These are phyloP conservation scores for Linderina pennispora DNA, from an alignment of 192 early-diverging fungal species.

Conservation along the genomic window DNA sequence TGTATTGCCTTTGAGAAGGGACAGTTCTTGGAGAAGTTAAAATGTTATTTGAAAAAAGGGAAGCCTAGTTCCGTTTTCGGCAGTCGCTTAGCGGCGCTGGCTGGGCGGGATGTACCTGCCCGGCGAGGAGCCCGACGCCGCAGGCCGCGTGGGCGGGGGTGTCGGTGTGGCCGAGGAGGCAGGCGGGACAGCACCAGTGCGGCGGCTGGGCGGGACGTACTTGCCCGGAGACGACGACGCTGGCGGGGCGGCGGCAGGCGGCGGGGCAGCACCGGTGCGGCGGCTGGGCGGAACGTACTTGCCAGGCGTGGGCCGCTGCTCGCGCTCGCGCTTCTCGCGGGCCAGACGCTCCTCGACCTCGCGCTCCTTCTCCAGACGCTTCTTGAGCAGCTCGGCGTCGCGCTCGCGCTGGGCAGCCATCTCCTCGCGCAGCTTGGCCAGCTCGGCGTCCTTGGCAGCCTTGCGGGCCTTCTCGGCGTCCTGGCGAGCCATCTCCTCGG, in stretches of 20 bases:
- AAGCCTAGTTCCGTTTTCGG: too few relatives aligned
- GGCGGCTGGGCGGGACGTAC: slow-evolving; percentile 34
- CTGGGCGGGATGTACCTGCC: too few relatives aligned
- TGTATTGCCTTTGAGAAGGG: too few relatives aligned
- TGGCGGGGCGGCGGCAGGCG: not conserved
- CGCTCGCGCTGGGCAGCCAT: slow-evolving; percentile 38
- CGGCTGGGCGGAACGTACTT: slow-evolving; percentile 40
- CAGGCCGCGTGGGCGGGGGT: too few relatives aligned
- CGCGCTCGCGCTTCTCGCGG: slow-evolving; percentile 14
- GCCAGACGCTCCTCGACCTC: slow-evolving; percentile 7
- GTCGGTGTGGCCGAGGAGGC: too few relatives aligned
- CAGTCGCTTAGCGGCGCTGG: too few relatives aligned
- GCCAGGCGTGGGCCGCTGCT: slow-evolving; percentile 3
- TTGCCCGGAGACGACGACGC: slow-evolving; percentile 2
- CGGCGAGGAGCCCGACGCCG: too few relatives aligned
- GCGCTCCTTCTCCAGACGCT: slow-evolving; percentile 39
- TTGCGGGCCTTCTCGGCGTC: slow-evolving; percentile 13
- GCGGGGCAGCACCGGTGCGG: slow-evolving; percentile 5
- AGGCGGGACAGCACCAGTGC: too few relatives aligned
- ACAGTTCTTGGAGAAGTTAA: not conserved
- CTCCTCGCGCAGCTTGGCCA: slow-evolving; percentile 34
- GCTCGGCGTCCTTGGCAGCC: slow-evolving; percentile 37
- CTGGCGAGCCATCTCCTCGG: slow-evolving; percentile 6
- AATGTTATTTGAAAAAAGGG: not conserved
- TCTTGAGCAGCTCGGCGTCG: slow-evolving; percentile 41